Conservation (phyloP, 1,284 basidiomycete genomes). For the Malassezia arunalokei region DNA sequence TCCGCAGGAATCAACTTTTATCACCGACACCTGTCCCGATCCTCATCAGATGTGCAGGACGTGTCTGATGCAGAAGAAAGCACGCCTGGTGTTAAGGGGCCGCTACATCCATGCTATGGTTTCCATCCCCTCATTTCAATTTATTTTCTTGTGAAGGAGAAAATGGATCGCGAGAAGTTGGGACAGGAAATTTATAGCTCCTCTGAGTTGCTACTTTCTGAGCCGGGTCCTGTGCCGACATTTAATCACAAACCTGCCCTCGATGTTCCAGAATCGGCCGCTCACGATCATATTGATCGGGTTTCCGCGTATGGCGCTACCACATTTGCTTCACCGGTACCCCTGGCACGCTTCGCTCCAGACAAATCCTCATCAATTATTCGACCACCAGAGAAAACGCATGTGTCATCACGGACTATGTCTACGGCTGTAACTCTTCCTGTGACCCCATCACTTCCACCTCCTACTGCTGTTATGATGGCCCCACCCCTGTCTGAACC, state of each 20-base stretch:
- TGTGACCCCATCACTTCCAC: slow-evolving; percentile 11
- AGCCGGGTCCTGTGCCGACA: background rate
- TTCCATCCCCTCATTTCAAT: slow-evolving; percentile 92
- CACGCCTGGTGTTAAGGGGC: slow-evolving; percentile 35
- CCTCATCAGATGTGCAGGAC: background rate
- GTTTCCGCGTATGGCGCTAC: background rate
- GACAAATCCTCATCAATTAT: slow-evolving; percentile 43
- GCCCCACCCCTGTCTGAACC: background rate
- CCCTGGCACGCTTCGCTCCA: slow-evolving; percentile 5
- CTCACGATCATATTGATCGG: background rate
- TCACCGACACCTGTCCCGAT: slow-evolving; percentile 59
- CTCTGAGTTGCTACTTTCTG: background rate
- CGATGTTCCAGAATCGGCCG: background rate
- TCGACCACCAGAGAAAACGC: slow-evolving; percentile 35
- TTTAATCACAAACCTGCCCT: background rate
- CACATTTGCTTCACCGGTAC: background rate
- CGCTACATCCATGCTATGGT: slow-evolving; percentile 70
- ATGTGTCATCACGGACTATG: slow-evolving; percentile 21
- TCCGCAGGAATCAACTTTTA: slow-evolving; percentile 88
- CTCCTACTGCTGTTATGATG: slow-evolving; percentile 13
- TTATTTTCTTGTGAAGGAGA: slow-evolving; percentile 88
- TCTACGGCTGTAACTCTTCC: slow-evolving; percentile 10
- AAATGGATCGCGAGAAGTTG: slow-evolving; percentile 67
- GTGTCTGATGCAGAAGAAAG: background rate
- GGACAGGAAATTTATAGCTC: background rate